Evolutionary conservation across 2,329 filamentous ascomycete genomes (phyloP).

Genomic region (Diaporthe citriasiana): DNA sequence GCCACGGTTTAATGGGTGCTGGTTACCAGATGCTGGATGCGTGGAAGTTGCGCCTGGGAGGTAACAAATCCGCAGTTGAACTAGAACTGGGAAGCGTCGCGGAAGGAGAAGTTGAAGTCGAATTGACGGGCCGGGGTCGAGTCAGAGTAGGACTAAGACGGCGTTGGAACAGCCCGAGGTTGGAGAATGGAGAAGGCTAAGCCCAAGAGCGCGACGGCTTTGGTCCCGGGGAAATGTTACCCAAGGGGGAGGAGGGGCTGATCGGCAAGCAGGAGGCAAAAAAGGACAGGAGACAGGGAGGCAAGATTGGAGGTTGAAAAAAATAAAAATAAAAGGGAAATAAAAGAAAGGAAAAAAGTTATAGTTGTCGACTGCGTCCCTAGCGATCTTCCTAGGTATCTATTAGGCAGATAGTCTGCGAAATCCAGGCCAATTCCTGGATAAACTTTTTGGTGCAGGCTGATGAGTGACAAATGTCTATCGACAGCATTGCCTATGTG

Average conservation of each 20-base stretch:
- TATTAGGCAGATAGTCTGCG: neutral
- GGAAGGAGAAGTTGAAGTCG: neutral
- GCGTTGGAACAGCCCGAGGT: constrained; percentile 9
- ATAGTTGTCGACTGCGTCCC: neutral
- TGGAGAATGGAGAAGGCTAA: constrained; percentile 15
- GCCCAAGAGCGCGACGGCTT: constrained; percentile 14
- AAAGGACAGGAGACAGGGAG: neutral
- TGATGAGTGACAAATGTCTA: neutral
- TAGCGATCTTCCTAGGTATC: neutral
- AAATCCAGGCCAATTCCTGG: neutral
- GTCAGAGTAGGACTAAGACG: constrained; percentile 24
- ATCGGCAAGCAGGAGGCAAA: neutral
- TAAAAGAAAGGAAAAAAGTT: neutral
- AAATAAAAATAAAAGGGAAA: neutral
- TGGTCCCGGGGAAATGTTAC: neutral
- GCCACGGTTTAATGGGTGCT: neutral
- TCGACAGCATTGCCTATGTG: neutral
- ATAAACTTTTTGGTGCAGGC: neutral
- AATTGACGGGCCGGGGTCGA: constrained; percentile 18
- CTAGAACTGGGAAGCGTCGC: constrained; percentile 13
- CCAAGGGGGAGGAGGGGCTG: neutral
- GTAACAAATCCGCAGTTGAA: neutral
- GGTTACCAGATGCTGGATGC: neutral
- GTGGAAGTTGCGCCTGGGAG: constrained; percentile 8
- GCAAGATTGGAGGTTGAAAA: neutral